These are phyloP conservation scores for Casuarina glauca DNA, from an alignment of 306 rosid species.

Conservation along the genomic window DNA sequence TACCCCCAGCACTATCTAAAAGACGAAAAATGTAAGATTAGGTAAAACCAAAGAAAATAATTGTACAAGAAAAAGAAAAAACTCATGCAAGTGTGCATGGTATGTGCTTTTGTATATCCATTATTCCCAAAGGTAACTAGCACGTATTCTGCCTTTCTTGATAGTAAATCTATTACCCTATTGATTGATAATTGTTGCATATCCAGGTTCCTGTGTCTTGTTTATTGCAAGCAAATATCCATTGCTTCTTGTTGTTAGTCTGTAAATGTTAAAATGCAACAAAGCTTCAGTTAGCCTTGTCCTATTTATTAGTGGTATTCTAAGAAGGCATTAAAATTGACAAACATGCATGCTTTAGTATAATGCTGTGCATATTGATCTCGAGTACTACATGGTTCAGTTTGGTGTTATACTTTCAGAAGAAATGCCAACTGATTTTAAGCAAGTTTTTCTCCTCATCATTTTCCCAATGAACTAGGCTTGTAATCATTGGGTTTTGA, in stretches of 20 bases:
- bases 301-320: neutral
- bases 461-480: conserved; percentile 28
- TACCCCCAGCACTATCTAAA: neutral
- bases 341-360: neutral
- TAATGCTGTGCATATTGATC: neutral
- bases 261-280: neutral
- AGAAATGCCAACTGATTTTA: neutral
- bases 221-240: neutral
- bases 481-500: conserved; percentile 42
- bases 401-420: neutral
- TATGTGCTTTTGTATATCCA: neutral
- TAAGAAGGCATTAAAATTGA: neutral
- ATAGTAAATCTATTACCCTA: neutral
- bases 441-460: conserved; percentile 12
- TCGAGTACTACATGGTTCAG: neutral
- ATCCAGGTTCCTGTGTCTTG: neutral
- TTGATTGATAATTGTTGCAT: neutral
- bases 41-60: neutral
- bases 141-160: neutral
- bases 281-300: neutral
- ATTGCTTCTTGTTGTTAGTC: neutral
- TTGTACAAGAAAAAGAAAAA: neutral
- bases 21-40: neutral
- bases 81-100: neutral
- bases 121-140: neutral